Conservation (phyloP, 2,329 filamentous ascomycete species). For the Gremmenia infestans region DNA sequence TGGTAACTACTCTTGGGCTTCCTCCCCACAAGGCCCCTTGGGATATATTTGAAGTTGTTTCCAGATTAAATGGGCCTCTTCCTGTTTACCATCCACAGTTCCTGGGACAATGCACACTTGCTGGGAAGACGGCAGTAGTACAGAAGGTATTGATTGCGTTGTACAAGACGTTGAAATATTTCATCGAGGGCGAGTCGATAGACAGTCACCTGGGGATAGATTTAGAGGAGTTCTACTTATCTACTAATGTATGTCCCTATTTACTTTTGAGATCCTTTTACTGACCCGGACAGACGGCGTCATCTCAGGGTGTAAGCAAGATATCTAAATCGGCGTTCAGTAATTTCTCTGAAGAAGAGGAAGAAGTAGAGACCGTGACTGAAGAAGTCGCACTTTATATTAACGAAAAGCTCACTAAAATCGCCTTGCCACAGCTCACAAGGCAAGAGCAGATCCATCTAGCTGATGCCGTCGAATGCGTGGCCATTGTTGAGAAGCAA, state of each 20-base stretch:
- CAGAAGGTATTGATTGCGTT: conserved; percentile 68
- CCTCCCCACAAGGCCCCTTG: conserved; percentile 21
- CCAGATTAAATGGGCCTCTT: conserved; percentile 78
- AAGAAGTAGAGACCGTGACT: conserved; percentile 60
- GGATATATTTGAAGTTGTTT: conserved; percentile 77
- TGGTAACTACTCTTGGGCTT: conserved; percentile 23
- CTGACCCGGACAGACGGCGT: conserved; percentile 13
- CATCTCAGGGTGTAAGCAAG: conserved; percentile 19
- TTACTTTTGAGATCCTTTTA: not conserved
- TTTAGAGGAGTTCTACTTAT: conserved; percentile 52
- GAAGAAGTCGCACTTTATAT: conserved; percentile 66
- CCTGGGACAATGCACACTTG: conserved; percentile 77
- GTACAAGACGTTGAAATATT: conserved; percentile 74
- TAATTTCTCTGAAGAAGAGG: conserved; percentile 44
- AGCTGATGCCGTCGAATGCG: conserved; percentile 79
- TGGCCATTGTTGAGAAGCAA: conserved; percentile 78
- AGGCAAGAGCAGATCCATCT: conserved; percentile 83
- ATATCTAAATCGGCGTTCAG: conserved; percentile 38
- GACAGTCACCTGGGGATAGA: conserved; percentile 70
- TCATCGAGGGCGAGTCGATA: conserved; percentile 72
- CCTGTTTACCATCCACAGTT: conserved; percentile 92
- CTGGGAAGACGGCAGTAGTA: conserved; percentile 69
- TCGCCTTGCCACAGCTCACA: conserved; percentile 74
- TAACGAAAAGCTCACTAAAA: conserved; percentile 69
- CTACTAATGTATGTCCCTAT: conserved; percentile 21